These are phyloP conservation scores for Stenogyne calaminthoides DNA, from an alignment of 305 asterid species.

Conservation along the genomic window DNA sequence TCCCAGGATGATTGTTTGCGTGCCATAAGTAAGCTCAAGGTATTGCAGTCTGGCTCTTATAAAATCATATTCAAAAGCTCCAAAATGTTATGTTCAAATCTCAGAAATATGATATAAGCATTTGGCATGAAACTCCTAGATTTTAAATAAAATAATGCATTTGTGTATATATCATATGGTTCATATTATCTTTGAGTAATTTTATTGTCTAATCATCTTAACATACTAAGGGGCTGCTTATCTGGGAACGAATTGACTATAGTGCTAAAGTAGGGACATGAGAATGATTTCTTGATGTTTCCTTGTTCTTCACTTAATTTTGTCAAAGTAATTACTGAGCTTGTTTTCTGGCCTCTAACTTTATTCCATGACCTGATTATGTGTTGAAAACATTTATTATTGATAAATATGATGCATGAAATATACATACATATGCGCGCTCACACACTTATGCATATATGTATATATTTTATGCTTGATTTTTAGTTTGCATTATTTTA, in stretches of 20 bases:
- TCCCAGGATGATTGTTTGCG: constrained; percentile 98
- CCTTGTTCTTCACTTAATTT: not conserved
- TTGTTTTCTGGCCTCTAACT: not conserved
- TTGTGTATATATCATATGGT: not conserved
- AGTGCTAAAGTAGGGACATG: not conserved
- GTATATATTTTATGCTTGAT: not conserved
- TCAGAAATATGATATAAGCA: constrained; percentile 11
- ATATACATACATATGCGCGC: not conserved
- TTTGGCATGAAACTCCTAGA: not conserved
- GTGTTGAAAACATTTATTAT: not conserved
- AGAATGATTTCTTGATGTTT: not conserved
- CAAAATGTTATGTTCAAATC: not conserved
- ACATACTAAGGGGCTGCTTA: not conserved
- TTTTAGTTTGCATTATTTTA: constrained; percentile 10
- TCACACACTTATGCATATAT: not conserved
- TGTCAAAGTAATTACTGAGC: not conserved
- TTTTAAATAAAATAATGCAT: not conserved
- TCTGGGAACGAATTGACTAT: not conserved
- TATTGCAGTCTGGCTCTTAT: constrained; percentile 29
- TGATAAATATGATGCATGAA: not conserved
- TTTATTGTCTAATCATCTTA: not conserved
- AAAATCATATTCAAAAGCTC: not conserved
- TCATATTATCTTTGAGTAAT: constrained; percentile 1
- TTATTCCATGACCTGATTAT: not conserved
- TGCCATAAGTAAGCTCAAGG: constrained; percentile 98